Evolutionary conservation across 1,139 yeast species (phyloP).

Genomic region (Suhomyces maxii): DNA sequence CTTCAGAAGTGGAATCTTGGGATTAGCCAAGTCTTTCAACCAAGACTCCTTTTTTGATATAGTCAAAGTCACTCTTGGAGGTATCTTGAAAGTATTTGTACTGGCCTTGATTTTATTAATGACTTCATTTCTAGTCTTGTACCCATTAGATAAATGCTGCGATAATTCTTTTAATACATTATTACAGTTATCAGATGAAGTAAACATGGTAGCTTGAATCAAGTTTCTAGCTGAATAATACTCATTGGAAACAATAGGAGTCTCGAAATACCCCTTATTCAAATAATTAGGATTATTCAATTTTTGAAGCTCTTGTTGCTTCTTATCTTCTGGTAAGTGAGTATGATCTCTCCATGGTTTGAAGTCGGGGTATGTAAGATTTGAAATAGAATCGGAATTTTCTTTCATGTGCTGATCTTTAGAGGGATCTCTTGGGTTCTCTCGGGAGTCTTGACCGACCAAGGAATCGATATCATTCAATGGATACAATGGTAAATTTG

Average conservation of each 20-base stretch:
- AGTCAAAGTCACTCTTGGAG: constrained; percentile 85
- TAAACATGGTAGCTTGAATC: constrained; percentile 43
- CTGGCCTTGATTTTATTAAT: constrained; percentile 60
- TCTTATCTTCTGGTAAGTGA: constrained; percentile 42
- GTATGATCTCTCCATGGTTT: constrained; percentile 72
- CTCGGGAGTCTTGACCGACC: not conserved
- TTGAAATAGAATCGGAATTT: not conserved
- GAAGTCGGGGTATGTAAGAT: constrained; percentile 66
- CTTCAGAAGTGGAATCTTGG: constrained; percentile 60
- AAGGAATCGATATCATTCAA: constrained; percentile 23
- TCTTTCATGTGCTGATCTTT: not conserved
- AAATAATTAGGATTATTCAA: constrained; percentile 35
- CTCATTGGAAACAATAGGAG: constrained; percentile 58
- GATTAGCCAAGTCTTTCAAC: constrained; percentile 76
- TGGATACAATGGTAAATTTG: constrained; percentile 38
- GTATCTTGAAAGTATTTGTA: constrained; percentile 64
- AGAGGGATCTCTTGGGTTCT: not conserved
- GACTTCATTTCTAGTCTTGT: constrained; percentile 60
- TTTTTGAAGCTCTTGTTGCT: constrained; percentile 26
- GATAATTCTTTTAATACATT: constrained; percentile 43
- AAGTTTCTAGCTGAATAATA: constrained; percentile 54
- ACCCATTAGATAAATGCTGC: constrained; percentile 59
- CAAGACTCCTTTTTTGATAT: constrained; percentile 83
- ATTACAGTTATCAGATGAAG: constrained; percentile 40
- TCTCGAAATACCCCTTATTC: constrained; percentile 49